These are phyloP conservation scores for Curvularia verruculosa DNA, from an alignment of 2,329 filamentous ascomycete species.

Conservation along the genomic window DNA sequence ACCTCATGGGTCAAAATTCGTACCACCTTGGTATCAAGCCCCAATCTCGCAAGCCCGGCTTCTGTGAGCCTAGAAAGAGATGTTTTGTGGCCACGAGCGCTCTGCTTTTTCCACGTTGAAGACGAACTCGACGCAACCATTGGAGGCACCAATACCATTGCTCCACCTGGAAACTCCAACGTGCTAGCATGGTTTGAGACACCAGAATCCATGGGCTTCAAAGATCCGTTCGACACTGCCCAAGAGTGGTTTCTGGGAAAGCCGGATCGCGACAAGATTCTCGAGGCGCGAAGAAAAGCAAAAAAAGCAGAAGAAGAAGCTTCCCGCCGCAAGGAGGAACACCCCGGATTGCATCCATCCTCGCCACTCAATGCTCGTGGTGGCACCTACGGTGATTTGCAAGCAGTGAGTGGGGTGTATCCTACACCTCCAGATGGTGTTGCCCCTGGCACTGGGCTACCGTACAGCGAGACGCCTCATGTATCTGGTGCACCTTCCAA, in stretches of 20 bases:
- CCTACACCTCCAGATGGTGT: conserved; percentile 51
- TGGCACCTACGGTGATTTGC: conserved; percentile 46
- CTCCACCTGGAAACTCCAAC: conserved; percentile 9
- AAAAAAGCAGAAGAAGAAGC: conserved; percentile 57
- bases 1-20: conserved; percentile 43
- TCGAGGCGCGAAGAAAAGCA: conserved; percentile 51
- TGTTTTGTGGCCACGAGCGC: conserved; percentile 45
- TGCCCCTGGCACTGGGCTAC: conserved; percentile 36
- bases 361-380: conserved; percentile 47
- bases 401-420: conserved; percentile 48
- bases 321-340: conserved; percentile 39
- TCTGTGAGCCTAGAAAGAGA: conserved; percentile 29
- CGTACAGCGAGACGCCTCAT: conserved; percentile 38
- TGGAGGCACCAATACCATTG: neutral
- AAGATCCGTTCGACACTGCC: conserved; percentile 43
- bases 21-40: conserved; percentile 20
- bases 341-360: conserved; percentile 37
- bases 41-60: conserved; percentile 20
- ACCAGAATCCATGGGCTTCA: conserved; percentile 39
- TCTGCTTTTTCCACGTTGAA: conserved; percentile 39
- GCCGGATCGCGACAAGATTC: conserved; percentile 40
- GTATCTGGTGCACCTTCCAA: conserved; percentile 34
- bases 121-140: neutral
- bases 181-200: conserved; percentile 42
- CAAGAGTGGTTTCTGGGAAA: conserved; percentile 48